These are phyloP conservation scores for Hypocreales sp. DNA, from an alignment of 2,329 filamentous ascomycete species.

Conservation along the genomic window DNA sequence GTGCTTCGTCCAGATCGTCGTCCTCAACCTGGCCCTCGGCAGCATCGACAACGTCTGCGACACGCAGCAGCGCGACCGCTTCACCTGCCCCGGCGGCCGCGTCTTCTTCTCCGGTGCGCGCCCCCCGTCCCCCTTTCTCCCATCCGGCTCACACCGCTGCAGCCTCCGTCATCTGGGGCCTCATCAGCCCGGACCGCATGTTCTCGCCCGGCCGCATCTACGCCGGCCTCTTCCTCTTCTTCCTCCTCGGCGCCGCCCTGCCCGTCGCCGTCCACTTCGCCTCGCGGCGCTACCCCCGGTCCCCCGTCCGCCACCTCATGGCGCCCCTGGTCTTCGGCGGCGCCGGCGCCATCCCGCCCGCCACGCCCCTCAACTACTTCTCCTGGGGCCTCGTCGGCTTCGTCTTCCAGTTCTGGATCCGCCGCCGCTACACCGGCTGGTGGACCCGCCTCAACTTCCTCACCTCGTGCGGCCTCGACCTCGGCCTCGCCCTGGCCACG, in stretches of 20 bases:
- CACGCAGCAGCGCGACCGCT: slow-evolving; percentile 37
- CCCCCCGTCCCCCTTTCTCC: not conserved
- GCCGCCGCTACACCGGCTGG: slow-evolving; percentile 48
- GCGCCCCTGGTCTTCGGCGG: slow-evolving; percentile 49
- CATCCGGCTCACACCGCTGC: not conserved
- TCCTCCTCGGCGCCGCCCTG: slow-evolving; percentile 35
- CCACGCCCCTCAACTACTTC: slow-evolving; percentile 59
- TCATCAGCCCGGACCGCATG: slow-evolving; percentile 47
- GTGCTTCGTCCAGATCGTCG: slow-evolving; percentile 49
- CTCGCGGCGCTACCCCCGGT: slow-evolving; percentile 33
- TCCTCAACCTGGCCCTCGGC: slow-evolving; percentile 44
- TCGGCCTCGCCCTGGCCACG: slow-evolving; percentile 51
- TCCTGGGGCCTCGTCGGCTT: slow-evolving; percentile 59
- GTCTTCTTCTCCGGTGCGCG: slow-evolving; percentile 45
- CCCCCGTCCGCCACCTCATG: slow-evolving; percentile 36
- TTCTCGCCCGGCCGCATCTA: slow-evolving; percentile 50
- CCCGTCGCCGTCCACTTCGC: slow-evolving; percentile 36
- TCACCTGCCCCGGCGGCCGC: slow-evolving; percentile 46
- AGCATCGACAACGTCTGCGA: slow-evolving; percentile 51
- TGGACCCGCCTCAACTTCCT: slow-evolving; percentile 63
- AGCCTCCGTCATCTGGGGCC: slow-evolving; percentile 53
- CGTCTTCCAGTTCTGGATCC: slow-evolving; percentile 54
- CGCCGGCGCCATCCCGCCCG: slow-evolving; percentile 41
- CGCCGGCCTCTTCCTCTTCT: slow-evolving; percentile 43
- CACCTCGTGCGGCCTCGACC: slow-evolving; percentile 52